Percentiles rank a stretch among this genome's conserved stretches.
phyloP scores from a whole-genome alignment of 176 grass and related monocot genomes.

The Tuctoria greenei region DNA sequence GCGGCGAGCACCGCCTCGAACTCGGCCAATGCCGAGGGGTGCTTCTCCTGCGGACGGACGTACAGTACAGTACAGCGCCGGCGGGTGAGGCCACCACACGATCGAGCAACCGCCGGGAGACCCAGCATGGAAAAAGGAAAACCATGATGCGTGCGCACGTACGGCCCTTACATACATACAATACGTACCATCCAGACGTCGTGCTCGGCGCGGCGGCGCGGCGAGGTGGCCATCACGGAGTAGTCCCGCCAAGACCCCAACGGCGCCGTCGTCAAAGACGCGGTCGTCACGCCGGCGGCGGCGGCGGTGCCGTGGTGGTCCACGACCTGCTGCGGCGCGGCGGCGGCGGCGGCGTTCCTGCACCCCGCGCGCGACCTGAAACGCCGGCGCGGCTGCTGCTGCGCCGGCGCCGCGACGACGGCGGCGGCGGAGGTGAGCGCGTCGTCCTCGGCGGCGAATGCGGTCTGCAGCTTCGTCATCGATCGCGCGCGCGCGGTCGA shows the following conservation, averaged over 20 bases:
- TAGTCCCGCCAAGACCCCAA: not conserved
- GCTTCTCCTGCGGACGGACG: slow-evolving; percentile 43
- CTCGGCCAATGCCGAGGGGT: slow-evolving; percentile 68
- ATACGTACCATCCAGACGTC: slow-evolving; percentile 22
- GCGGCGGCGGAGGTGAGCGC: not conserved
- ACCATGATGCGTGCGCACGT: no score
- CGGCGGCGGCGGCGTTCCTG: slow-evolving; percentile 16
- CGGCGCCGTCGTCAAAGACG: not conserved
- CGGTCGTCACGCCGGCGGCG: no score
- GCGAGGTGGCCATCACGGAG: not conserved
- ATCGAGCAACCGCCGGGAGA: no score
- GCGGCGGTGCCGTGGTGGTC: not conserved
- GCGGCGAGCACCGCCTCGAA: slow-evolving; percentile 53
- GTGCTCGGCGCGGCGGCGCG: not conserved
- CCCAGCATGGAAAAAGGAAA: no score
- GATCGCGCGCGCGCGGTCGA: no score
- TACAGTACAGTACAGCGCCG: no score
- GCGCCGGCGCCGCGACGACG: slow-evolving; percentile 5
- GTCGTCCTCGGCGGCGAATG: slow-evolving; percentile 46
- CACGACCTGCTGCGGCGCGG: not conserved
- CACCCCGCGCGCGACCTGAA: slow-evolving; percentile 8
- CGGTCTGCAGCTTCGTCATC: slow-evolving; percentile 52
- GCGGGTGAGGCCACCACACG: no score
- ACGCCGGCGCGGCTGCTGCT: not conserved
- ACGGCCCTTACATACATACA: no score